Base-by-base conservation (phyloP, 2,329 filamentous ascomycete genomes). In the Achaetomium macrosporum region DNA sequence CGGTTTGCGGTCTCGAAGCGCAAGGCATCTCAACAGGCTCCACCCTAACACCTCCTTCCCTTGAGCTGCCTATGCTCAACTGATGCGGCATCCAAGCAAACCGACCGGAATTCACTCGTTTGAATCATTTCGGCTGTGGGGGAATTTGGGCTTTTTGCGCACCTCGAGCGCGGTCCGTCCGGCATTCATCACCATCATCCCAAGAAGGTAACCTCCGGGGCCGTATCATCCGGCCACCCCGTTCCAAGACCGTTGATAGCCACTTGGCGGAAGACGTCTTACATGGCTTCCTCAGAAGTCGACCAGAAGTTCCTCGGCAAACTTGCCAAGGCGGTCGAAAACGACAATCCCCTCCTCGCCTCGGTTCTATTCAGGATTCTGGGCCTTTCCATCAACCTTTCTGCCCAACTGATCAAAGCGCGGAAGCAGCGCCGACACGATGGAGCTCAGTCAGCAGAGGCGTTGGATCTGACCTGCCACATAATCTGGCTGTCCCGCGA, bases 401-500 rank as follows among this genome's bases (percentile, higher is more conserved):
- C 90, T 2, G 83, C 86, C 53, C 89, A 92, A 64, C 83, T 97
- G 35, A 79, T 92, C 56, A 83, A 84, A 44, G 92, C 91, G 8
- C 84, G 90, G 60, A 92, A 89, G 69, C 79, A 93, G 49, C 88
- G 90, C 40, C 84, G 84, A 58, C 77, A 90, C n/a, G 90, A 95
- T 63, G 81, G 82, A 6, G 83, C 85, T n/a, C 79, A 85, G 42
- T 82, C 88, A 57, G 88, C 88, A 2, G 85, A 88, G 59, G 89
- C 88, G 2, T 77, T 95, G 15, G 83, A 93, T 59, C 80, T 96
- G 25, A 90, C 96, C 48, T 70, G 80, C 64, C 90, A 95, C 68
- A 96, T 99, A 61, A 81, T 97, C 65, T 99, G 92, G 91, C 85
- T 99, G 49, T 88, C 92, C 1, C 82, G 91, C 31, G 93, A 99